Base-by-base conservation (phyloP, 495 filamentous ascomycete genomes). In the Annulohypoxylon bovei region DNA sequence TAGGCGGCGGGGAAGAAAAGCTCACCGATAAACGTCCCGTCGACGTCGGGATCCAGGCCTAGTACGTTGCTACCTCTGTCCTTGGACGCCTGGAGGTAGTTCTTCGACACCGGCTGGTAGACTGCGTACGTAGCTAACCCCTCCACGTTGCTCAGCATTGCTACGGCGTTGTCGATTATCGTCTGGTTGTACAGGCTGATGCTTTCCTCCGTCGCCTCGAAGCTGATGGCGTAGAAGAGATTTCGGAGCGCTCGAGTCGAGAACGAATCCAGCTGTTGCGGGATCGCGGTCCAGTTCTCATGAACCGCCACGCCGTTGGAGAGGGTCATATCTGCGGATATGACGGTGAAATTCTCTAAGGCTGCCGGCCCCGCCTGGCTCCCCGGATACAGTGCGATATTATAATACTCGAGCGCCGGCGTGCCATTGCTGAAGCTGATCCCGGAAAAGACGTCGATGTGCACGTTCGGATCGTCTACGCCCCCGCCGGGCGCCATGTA, bases 371-470 rank as follows among this genome's bases (percentile, higher is more conserved):
- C 39, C 14, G 11, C 39, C 7, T 32, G 16, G 23, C 39, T 11
- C 9, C 56, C 56, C 12, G 39, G 56, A 20, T 59, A 59, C 0
- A 59, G 25, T 9, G 56, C 56, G 25, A 59, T 59, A 23, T 59
- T 59, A 16, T 59, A 59, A n/a, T 59, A 59, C 6, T 5, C 1
- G 23, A 59, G 56, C 0, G 37, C 9, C 12, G 56, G 35, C 30
- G 47, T 5, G 74, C 75, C 40, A 52, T 63, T 23, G 39, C 67
- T n/a, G 73, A 74, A 39, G 70, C 67, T 25, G 1, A 46, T 1
- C 71, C 75, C n/a, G 67, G 65, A 0, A 70, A 27, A 25, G 44
- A 28, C 12, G 39, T 59, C 56, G 12, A 59, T 59, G 27, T 59
- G 56, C 25, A 46, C 56, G 14, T 59, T 59, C 0, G 56, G 56